Evolutionary conservation across 805 yeast species (phyloP), one percentile per base, ranked within the genome.

Genomic region (Starmerella powellii): DNA sequence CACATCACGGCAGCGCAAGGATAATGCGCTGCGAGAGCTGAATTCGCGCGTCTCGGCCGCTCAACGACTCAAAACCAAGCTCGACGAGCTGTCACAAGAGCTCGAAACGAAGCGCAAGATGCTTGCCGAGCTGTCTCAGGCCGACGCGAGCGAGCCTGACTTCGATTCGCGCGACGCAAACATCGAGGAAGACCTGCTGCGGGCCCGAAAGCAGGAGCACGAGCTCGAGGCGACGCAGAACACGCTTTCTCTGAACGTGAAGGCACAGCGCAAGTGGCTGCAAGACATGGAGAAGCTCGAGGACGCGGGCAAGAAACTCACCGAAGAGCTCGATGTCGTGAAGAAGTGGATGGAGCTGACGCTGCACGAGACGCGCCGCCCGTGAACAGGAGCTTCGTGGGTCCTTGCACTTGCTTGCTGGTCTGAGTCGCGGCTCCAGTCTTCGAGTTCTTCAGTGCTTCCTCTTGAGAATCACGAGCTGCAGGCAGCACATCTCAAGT

Each of bases 191-290:
- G 27, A 8, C 19, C 8, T 33, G 17, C 11, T 6, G 27, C 12
- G 16, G 12, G 17, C 37, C 8, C 37, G 17, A 6, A 20, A 6
- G 8, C 27, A 15, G 13, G 27, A n/a, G 17, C 5, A 8, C 12
- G 27, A 19, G 27, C 37, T 33, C 16, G 4, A 6, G 12, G 24
- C 12, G 28, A n/a, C 37, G 27, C 19, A 33, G n/a, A 16, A 20
- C 12, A 10, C n/a, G 37, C 37, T 33, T 8, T 6, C 6, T 6
- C 27, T 35, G 20, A 24, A 13, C 15, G 21, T 26, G 17, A 21
- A 35, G 18, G 20, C 34, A 20, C 29, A 20, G 11, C 23, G 21
- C 8, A 18, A 37, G 16, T 37, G 40, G 40, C 29, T 37, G 34
- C 18, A 19, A 13, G 34, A 23, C 27, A 30, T 30, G 34, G 34